These are phyloP conservation scores for Pyrenochaeta sp. DNA, from an alignment of 2,329 filamentous ascomycete genomes.

Conservation along the genomic window DNA sequence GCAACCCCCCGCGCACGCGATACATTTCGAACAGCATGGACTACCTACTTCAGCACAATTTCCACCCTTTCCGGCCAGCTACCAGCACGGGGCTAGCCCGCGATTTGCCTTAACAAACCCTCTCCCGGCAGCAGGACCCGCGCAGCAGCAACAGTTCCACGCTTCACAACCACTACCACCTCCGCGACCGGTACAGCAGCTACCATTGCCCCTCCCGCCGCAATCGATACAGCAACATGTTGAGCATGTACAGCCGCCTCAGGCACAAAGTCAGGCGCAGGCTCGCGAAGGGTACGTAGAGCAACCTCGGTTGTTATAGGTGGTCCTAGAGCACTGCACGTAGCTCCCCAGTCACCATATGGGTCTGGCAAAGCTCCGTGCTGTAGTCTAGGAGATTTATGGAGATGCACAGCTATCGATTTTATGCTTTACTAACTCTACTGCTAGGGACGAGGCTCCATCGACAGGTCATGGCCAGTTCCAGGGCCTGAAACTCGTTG, in stretches of 20 bases:
- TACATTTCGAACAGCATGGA: slow-evolving; percentile 49
- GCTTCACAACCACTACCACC: slow-evolving; percentile 23
- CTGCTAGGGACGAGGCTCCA: slow-evolving; percentile 41
- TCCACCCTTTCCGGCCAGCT: slow-evolving; percentile 30
- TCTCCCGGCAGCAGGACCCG: slow-evolving; percentile 21
- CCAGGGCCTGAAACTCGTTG: slow-evolving; percentile 63
- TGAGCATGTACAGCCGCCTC: slow-evolving; percentile 9
- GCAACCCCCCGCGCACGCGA: slow-evolving; percentile 29
- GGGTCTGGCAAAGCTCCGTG: not conserved
- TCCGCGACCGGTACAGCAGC: slow-evolving; percentile 18
- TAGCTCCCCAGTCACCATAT: too few relatives aligned
- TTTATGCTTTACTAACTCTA: not conserved
- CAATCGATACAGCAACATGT: slow-evolving; percentile 22
- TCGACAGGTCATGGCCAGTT: slow-evolving; percentile 62
- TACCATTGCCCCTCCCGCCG: slow-evolving; percentile 20
- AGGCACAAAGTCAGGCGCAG: slow-evolving; percentile 8
- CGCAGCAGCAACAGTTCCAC: slow-evolving; percentile 30
- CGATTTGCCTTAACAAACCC: slow-evolving; percentile 34
- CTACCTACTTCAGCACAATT: slow-evolving; percentile 33
- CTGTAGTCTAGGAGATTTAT: not conserved
- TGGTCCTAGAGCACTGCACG: not conserved
- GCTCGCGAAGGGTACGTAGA: slow-evolving; percentile 5
- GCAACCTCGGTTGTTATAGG: not conserved
- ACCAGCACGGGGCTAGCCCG: slow-evolving; percentile 36
- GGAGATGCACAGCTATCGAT: not conserved